Conservation (phyloP, 2,329 filamentous ascomycete genomes). For the Talaromyces rugulosus region DNA sequence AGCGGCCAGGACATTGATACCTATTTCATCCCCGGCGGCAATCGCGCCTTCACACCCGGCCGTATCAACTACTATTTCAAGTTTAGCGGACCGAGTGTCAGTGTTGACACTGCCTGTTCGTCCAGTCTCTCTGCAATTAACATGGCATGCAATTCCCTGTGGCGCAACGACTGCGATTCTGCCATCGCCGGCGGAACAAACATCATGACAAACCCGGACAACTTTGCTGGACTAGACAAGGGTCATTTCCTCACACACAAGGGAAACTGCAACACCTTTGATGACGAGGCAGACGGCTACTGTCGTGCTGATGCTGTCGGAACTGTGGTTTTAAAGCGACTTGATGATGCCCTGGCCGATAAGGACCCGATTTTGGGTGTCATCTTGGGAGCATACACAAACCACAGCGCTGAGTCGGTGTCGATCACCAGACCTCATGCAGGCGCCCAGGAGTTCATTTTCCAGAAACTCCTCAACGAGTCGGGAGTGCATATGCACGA, state of each 20-base stretch:
- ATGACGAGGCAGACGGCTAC: conserved; percentile 72
- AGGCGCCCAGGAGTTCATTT: conserved; percentile 32
- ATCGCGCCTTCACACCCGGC: conserved; percentile 24
- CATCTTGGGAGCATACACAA: conserved; percentile 67
- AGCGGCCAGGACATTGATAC: conserved; percentile 64
- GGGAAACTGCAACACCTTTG: conserved; percentile 70
- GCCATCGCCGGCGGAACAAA: conserved; percentile 72
- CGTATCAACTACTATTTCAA: conserved; percentile 68
- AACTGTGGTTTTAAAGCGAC: conserved; percentile 68
- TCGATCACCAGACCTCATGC: conserved; percentile 61
- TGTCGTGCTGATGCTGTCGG: conserved; percentile 71
- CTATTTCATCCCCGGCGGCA: conserved; percentile 58
- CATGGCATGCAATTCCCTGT: conserved; percentile 64
- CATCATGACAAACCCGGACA: conserved; percentile 69
- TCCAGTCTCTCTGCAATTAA: conserved; percentile 63
- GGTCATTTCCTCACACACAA: conserved; percentile 72
- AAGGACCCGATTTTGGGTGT: conserved; percentile 63
- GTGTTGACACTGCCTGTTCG: conserved; percentile 67
- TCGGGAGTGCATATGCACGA: conserved; percentile 32
- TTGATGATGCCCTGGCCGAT: conserved; percentile 69
- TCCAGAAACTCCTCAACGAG: conserved; percentile 29
- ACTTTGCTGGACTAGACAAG: conserved; percentile 67
- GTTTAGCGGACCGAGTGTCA: conserved; percentile 63
- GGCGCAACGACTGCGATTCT: conserved; percentile 70
- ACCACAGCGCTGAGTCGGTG: conserved; percentile 71